These are phyloP conservation scores for Dryas octopetala DNA, from an alignment of 306 rosid genomes.

Conservation along the genomic window DNA sequence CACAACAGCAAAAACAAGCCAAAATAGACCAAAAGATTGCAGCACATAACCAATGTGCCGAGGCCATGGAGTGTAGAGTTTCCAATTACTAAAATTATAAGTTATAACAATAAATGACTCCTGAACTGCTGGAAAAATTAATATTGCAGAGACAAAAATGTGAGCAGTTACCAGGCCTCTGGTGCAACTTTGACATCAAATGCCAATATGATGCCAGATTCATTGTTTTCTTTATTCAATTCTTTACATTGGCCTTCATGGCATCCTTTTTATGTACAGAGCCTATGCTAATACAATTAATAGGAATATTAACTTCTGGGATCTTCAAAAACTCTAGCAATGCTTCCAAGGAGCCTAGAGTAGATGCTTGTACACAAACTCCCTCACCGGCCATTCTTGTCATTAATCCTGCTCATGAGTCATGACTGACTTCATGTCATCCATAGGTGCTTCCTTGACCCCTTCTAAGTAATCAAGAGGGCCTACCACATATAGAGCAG, in stretches of 20 bases:
- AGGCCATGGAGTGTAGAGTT: too few species aligned
- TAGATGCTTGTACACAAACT: conserved; percentile 96
- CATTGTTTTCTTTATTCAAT: conserved; percentile 84
- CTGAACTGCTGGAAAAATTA: too few species aligned
- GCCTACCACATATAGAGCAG: conserved; percentile 79
- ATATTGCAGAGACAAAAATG: too few species aligned
- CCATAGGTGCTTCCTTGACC: conserved; percentile 70
- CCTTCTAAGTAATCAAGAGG: conserved; percentile 82
- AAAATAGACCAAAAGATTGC: too few species aligned
- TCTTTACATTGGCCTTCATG: conserved; percentile 85
- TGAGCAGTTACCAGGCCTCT: conserved; percentile 48
- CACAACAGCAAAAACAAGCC: too few species aligned
- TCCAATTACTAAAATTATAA: too few species aligned
- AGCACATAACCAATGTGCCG: too few species aligned
- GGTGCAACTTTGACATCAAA: conserved; percentile 97
- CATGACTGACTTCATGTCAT: conserved; percentile 71
- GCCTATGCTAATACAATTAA: conserved; percentile 87
- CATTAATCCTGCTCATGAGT: conserved; percentile 60
- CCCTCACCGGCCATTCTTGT: conserved; percentile 77
- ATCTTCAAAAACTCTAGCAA: conserved; percentile 88
- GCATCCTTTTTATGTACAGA: conserved; percentile 96
- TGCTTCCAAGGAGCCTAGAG: conserved; percentile 95
- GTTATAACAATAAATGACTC: too few species aligned
- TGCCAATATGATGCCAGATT: conserved; percentile 82
- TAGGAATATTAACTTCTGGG: conserved; percentile 88